Conservation (phyloP, 306 rosid genomes). For the Citrullus colocynthis region DNA sequence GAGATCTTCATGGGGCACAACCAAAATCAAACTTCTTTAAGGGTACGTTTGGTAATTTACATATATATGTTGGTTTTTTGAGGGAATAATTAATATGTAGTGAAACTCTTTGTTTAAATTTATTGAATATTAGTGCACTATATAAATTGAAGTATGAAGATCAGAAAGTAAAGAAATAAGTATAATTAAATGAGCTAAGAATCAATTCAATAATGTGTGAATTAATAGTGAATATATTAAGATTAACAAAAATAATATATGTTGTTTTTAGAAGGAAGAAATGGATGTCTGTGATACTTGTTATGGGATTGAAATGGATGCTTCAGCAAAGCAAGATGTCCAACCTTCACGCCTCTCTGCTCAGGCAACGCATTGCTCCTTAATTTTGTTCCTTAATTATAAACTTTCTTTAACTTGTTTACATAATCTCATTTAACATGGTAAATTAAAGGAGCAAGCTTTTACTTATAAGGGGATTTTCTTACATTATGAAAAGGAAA, state of each 20-base stretch:
- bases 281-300: background rate
- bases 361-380: background rate
- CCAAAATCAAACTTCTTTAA: background rate
- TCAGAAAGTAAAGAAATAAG: no score
- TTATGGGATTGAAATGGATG: constrained; percentile 1
- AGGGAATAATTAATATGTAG: background rate
- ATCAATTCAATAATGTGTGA: no score
- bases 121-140: no score
- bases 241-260: background rate
- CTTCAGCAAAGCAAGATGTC: background rate
- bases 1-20: constrained; percentile 3
- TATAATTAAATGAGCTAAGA: no score
- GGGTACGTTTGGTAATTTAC: background rate
- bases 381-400: background rate
- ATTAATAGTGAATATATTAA: background rate
- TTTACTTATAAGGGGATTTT: no score
- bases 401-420: background rate
- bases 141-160: no score
- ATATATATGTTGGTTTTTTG: background rate
- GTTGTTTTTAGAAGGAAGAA: constrained; percentile 1
- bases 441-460: no score
- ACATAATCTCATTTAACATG: background rate
- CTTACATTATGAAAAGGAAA: no score
- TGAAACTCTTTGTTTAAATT: no score
- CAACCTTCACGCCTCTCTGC: background rate